Percentiles rank a stretch among this genome's conserved stretches.
Conservation (phyloP, 768 basidiomycete genomes). For the Terana coerulea region DNA sequence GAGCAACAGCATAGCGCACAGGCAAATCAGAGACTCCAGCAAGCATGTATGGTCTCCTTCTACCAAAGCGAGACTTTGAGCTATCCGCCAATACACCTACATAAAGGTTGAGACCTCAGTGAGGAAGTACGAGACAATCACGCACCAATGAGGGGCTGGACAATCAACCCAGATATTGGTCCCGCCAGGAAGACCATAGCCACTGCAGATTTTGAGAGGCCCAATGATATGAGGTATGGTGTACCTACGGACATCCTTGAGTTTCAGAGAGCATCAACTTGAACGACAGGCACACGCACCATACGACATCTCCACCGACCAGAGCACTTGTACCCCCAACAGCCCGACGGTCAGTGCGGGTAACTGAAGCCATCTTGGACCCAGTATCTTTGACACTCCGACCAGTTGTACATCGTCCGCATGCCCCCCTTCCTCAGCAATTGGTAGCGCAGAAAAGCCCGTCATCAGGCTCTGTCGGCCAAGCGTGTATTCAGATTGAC, state of each 20-base stretch:
- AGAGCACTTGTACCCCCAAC: slow-evolving; percentile 83
- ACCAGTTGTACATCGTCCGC: slow-evolving; percentile 36
- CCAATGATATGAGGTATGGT: slow-evolving; percentile 87
- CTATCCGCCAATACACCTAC: slow-evolving; percentile 73
- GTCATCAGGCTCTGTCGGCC: slow-evolving; percentile 34
- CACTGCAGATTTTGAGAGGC: slow-evolving; percentile 82
- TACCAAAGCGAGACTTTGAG: slow-evolving; percentile 77
- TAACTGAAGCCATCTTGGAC: slow-evolving; percentile 64
- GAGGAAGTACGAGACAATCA: too few species aligned
- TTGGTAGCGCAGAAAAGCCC: slow-evolving; percentile 39
- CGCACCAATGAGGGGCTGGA: slow-evolving; percentile 85
- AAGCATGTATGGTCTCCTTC: slow-evolving; percentile 85
- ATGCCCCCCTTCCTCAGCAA: slow-evolving; percentile 39
- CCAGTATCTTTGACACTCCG: slow-evolving; percentile 57
- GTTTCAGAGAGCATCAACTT: not conserved
- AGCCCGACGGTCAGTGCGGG: slow-evolving; percentile 75
- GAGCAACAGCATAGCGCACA: slow-evolving; percentile 71
- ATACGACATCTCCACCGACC: slow-evolving; percentile 95
- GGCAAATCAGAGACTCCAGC: slow-evolving; percentile 62
- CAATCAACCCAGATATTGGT: slow-evolving; percentile 83
- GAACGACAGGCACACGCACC: slow-evolving; percentile 34
- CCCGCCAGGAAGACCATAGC: slow-evolving; percentile 92
- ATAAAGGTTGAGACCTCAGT: not conserved
- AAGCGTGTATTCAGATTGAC: slow-evolving; percentile 39
- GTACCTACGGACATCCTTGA: slow-evolving; percentile 51